Percentiles rank a stretch among this genome's conserved stretches.
phyloP scores from a whole-genome alignment of 2,329 filamentous ascomycete species.

The Pezicula radicicola region DNA sequence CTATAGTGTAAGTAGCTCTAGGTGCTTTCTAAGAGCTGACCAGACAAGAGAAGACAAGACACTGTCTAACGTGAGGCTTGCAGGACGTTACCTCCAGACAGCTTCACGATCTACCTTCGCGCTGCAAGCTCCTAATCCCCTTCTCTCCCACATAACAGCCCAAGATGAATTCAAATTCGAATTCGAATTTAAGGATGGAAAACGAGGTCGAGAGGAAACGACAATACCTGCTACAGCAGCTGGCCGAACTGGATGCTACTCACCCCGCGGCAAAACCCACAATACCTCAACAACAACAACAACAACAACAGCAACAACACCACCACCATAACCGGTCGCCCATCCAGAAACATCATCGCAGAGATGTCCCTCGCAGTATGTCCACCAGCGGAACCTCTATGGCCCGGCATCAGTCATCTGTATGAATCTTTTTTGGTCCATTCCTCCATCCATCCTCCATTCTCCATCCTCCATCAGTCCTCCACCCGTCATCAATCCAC shows the following conservation, averaged over 20 bases:
- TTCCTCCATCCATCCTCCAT: slow-evolving; percentile 11
- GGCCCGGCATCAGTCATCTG: slow-evolving; percentile 24
- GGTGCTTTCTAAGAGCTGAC: no score
- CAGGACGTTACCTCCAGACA: background rate
- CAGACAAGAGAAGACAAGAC: background rate
- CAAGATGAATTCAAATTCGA: background rate
- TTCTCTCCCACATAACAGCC: background rate
- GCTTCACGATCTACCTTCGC: background rate
- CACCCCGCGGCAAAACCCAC: slow-evolving; percentile 10
- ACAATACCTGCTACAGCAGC: slow-evolving; percentile 19
- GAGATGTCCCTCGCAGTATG: slow-evolving; percentile 25
- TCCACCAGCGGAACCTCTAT: slow-evolving; percentile 24
- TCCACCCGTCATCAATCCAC: no score
- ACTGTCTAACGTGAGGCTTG: background rate
- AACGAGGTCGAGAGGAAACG: slow-evolving; percentile 12
- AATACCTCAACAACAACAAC: slow-evolving; percentile 9
- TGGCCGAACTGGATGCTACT: slow-evolving; percentile 24
- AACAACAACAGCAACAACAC: no score
- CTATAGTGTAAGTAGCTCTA: background rate
- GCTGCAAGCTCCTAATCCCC: background rate
- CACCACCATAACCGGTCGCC: slow-evolving; percentile 18
- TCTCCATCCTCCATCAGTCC: slow-evolving; percentile 8
- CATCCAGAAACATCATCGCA: slow-evolving; percentile 21
- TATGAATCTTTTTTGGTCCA: slow-evolving; percentile 12
- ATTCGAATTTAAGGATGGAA: background rate